These are phyloP conservation scores for Rhexocercosporidium sp. DNA, from an alignment of 2,329 filamentous ascomycete genomes.

Conservation along the genomic window DNA sequence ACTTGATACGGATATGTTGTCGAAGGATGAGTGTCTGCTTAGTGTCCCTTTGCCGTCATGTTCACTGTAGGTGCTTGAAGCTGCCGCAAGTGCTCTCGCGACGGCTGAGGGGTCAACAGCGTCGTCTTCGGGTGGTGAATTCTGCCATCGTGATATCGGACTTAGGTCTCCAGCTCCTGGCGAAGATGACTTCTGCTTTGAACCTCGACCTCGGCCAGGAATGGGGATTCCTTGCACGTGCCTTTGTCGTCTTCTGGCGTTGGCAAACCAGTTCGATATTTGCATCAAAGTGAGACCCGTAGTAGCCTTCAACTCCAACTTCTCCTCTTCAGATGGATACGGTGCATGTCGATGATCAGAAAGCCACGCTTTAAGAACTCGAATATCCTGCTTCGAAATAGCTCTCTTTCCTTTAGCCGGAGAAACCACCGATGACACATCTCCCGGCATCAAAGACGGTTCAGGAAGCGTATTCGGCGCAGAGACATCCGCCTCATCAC, in stretches of 20 bases:
- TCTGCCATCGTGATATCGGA: slow-evolving; percentile 8
- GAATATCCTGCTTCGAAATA: slow-evolving; percentile 12
- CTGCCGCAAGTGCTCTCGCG: slow-evolving; percentile 5
- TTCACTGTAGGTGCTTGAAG: not conserved
- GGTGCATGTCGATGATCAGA: slow-evolving; percentile 11
- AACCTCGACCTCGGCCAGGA: not conserved
- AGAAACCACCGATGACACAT: not conserved
- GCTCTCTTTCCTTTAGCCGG: slow-evolving; percentile 6
- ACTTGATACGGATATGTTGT: slow-evolving; percentile 7
- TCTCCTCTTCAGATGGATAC: slow-evolving; percentile 8
- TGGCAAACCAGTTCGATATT: slow-evolving; percentile 13
- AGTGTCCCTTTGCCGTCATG: not conserved
- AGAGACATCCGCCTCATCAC: slow-evolving; percentile 7
- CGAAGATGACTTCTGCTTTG: not conserved
- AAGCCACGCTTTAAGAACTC: slow-evolving; percentile 8
- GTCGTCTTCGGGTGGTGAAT: slow-evolving; percentile 10
- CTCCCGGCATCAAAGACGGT: not conserved
- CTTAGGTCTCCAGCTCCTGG: not conserved
- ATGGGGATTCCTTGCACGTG: slow-evolving; percentile 7
- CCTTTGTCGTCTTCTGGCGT: slow-evolving; percentile 6
- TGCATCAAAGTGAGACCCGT: slow-evolving; percentile 10
- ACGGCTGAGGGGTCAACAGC: slow-evolving; percentile 7
- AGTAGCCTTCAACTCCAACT: not conserved
- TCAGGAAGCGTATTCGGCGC: not conserved
- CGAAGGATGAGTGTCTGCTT: slow-evolving; percentile 4